phyloP scores from a whole-genome alignment of 805 yeast genomes.

The Teunomyces gatunensis region DNA sequence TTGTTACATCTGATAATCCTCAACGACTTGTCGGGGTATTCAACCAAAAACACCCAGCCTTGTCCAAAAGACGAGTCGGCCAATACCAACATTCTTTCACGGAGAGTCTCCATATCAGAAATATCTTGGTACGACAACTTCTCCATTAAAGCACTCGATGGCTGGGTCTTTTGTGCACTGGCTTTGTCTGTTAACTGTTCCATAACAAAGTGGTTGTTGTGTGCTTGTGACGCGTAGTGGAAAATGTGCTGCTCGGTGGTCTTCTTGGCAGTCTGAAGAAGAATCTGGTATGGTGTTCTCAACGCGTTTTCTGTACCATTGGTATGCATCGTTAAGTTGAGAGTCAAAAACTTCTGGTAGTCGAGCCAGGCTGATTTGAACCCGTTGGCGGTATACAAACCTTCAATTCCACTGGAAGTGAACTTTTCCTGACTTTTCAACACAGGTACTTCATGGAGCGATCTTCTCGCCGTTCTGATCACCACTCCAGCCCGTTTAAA shows the following conservation, averaged over 20 bases:
- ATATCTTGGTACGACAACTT: conserved; percentile 34
- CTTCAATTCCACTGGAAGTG: conserved; percentile 52
- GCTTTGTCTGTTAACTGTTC: conserved; percentile 49
- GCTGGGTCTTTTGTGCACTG: conserved; percentile 32
- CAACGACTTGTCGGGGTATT: conserved; percentile 57
- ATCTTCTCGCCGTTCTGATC: conserved; percentile 20
- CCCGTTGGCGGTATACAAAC: conserved; percentile 63
- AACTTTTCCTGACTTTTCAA: conserved; percentile 42
- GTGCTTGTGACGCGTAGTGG: conserved; percentile 87
- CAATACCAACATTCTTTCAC: conserved; percentile 44
- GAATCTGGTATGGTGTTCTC: conserved; percentile 68
- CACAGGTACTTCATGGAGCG: conserved; percentile 63
- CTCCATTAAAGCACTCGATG: conserved; percentile 38
- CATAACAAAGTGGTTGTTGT: conserved; percentile 87
- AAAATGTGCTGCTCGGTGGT: conserved; percentile 66
- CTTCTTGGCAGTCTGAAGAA: conserved; percentile 63
- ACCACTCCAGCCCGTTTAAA: conserved; percentile 5
- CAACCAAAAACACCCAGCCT: conserved; percentile 78
- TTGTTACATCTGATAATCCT: conserved; percentile 57
- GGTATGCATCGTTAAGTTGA: conserved; percentile 60
- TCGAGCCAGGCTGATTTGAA: conserved; percentile 77
- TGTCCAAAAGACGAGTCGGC: conserved; percentile 58
- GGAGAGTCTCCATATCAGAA: conserved; percentile 47
- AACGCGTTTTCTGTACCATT: conserved; percentile 80
- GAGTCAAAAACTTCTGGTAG: conserved; percentile 65